A percentile compares a stretch with the other conserved stretches of the same genome.
Evolutionary conservation across 2,329 filamentous ascomycete genomes (phyloP).

Genomic region (Colletotrichum somersetense): DNA sequence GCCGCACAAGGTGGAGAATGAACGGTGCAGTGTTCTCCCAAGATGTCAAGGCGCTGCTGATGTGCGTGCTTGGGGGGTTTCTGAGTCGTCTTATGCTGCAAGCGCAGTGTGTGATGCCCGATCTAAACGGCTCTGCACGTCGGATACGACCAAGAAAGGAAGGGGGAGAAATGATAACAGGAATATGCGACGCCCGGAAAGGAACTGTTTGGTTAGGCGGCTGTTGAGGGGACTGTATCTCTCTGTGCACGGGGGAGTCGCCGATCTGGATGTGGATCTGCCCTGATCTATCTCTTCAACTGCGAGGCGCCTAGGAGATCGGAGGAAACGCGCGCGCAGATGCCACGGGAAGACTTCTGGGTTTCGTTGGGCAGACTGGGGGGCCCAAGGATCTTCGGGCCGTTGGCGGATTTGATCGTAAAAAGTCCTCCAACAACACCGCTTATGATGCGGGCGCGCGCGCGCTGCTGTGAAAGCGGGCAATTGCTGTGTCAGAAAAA

Average conservation of each 20-base stretch:
- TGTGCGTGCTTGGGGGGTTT: constrained; percentile 10
- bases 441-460: constrained; percentile 1
- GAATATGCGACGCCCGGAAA: neutral
- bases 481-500: neutral
- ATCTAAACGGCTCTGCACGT: constrained; percentile 13
- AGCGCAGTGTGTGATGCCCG: constrained; percentile 20
- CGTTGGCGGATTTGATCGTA: constrained; percentile 9
- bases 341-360: constrained; percentile 4
- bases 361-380: constrained; percentile 1
- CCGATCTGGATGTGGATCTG: neutral
- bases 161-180: neutral
- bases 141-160: neutral
- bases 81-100: constrained; percentile 8
- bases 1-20: constrained; percentile 24
- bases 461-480: neutral
- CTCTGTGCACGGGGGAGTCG: neutral
- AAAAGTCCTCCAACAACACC: constrained; percentile 6
- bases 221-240: neutral
- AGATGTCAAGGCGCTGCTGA: constrained; percentile 5
- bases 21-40: constrained; percentile 20
- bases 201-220: neutral
- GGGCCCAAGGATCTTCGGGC: constrained; percentile 15
- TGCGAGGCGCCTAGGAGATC: constrained; percentile 19
- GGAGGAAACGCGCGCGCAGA: constrained; percentile 10
- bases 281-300: neutral